Evolutionary conservation across 2,329 filamentous ascomycete genomes (phyloP).

Genomic region (Botrytis fragariae): DNA sequence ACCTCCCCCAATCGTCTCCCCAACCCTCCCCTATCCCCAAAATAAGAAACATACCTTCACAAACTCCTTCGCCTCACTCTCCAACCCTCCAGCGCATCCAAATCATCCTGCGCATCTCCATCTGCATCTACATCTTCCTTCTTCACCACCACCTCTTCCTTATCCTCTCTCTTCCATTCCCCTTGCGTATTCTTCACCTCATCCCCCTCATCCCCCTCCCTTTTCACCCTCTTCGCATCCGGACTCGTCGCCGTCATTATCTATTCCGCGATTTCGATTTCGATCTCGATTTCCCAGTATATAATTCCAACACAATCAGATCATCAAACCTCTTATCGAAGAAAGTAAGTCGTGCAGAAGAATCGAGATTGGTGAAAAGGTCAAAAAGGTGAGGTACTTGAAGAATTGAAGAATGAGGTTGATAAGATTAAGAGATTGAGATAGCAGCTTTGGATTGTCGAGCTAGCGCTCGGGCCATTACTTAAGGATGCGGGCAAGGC

Average conservation of each 20-base stretch:
- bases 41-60: conserved; percentile 64
- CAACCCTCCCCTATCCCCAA: fast-evolving
- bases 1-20: not conserved
- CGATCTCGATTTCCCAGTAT: not conserved
- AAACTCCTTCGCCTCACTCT: conserved; percentile 84
- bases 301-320: not conserved
- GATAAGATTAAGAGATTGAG: not conserved
- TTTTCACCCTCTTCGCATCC: not conserved
- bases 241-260: not conserved
- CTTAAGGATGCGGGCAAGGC: not conserved
- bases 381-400: not conserved
- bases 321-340: not conserved
- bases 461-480: not conserved
- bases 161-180: not conserved
- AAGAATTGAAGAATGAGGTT: not conserved
- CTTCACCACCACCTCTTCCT: not conserved
- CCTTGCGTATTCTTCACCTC: too few species aligned
- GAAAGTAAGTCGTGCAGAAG: not conserved
- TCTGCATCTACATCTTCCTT: not conserved
- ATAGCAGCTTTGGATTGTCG: not conserved
- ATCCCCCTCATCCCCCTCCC: not conserved
- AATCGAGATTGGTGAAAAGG: not conserved
- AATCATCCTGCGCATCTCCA: conserved; percentile 49
- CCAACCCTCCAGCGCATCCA: conserved; percentile 77
- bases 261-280: not conserved